These are phyloP conservation scores for Monosporascus sp. DNA, from an alignment of 2,329 filamentous ascomycete species.

Conservation along the genomic window DNA sequence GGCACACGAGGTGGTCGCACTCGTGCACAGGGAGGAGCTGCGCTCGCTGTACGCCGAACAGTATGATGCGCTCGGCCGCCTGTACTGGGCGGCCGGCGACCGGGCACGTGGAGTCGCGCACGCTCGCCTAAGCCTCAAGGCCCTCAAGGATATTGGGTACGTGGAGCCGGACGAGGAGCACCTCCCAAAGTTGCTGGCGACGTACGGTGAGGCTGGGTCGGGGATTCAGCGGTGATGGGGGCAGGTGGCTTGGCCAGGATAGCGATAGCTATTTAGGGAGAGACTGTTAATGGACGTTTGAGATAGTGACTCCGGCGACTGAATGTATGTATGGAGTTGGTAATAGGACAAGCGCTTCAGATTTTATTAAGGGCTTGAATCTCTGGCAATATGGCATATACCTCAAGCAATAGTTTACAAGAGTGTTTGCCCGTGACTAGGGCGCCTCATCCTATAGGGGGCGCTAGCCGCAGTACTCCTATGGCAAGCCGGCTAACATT, in stretches of 20 bases:
- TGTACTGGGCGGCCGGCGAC: constrained; percentile 27
- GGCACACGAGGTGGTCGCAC: constrained; percentile 21
- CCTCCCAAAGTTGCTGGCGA: constrained; percentile 13
- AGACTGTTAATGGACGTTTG: no score
- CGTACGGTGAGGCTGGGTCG: neutral
- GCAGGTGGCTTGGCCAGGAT: neutral
- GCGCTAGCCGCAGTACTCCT: no score
- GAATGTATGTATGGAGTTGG: no score
- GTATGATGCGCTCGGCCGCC: constrained; percentile 29
- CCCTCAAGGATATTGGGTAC: constrained; percentile 26
- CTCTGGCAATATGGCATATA: no score
- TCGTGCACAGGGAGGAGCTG: constrained; percentile 25
- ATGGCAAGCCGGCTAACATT: no score
- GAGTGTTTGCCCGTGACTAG: no score
- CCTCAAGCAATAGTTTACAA: no score
- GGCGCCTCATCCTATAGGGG: no score
- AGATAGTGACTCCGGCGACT: no score
- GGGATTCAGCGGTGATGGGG: neutral
- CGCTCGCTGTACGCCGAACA: constrained; percentile 27
- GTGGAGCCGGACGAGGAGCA: constrained; percentile 13
- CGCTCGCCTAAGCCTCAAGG: constrained; percentile 23
- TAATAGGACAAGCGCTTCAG: no score
- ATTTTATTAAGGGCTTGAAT: no score
- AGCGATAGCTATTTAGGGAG: no score
- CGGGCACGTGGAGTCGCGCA: constrained; percentile 22